These are phyloP conservation scores for Trichoderma brevicompactum DNA, from an alignment of 2,329 filamentous ascomycete species.

Conservation along the genomic window DNA sequence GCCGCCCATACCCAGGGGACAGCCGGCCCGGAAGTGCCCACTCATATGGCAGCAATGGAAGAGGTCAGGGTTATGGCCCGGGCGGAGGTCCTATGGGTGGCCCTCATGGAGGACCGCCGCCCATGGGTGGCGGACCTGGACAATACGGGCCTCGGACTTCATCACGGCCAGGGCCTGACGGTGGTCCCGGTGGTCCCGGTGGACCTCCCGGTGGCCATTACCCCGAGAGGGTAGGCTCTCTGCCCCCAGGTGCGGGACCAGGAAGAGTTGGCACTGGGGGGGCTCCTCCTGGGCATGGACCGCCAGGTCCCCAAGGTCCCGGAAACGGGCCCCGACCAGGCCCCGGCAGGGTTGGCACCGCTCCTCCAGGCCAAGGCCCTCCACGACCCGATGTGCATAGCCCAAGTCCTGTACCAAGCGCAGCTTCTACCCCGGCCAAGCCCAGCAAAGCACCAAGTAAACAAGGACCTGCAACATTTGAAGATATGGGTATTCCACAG, in stretches of 20 bases:
- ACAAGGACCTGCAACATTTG: conserved; percentile 86
- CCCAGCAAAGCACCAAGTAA: conserved; percentile 52
- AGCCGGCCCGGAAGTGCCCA: conserved; percentile 39
- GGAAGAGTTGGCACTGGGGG: conserved; percentile 33
- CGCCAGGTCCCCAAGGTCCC: conserved; percentile 17
- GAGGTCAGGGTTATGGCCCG: conserved; percentile 27
- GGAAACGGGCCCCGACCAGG: conserved; percentile 34
- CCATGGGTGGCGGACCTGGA: conserved; percentile 35
- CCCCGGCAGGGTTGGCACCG: conserved; percentile 45
- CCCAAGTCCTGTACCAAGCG: conserved; percentile 37
- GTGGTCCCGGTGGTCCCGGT: conserved; percentile 26
- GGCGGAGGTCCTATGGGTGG: conserved; percentile 16
- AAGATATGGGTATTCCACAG: conserved; percentile 94
- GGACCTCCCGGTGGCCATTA: conserved; percentile 33
- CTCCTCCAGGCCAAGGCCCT: conserved; percentile 41
- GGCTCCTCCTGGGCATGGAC: conserved; percentile 28
- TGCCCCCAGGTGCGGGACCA: conserved; percentile 35
- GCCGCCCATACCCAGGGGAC: conserved; percentile 33
- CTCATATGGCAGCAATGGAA: conserved; percentile 36
- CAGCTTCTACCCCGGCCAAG: conserved; percentile 42
- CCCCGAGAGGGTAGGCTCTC: conserved; percentile 43
- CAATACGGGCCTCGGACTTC: conserved; percentile 47
- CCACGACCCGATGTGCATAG: conserved; percentile 31
- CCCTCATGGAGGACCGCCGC: conserved; percentile 28
- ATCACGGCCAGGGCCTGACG: conserved; percentile 35